Percentiles rank a stretch among this genome's conserved stretches.
These are phyloP conservation scores for Hypoxylon fragiforme DNA, from an alignment of 495 filamentous ascomycete genomes.

Conservation along the genomic window DNA sequence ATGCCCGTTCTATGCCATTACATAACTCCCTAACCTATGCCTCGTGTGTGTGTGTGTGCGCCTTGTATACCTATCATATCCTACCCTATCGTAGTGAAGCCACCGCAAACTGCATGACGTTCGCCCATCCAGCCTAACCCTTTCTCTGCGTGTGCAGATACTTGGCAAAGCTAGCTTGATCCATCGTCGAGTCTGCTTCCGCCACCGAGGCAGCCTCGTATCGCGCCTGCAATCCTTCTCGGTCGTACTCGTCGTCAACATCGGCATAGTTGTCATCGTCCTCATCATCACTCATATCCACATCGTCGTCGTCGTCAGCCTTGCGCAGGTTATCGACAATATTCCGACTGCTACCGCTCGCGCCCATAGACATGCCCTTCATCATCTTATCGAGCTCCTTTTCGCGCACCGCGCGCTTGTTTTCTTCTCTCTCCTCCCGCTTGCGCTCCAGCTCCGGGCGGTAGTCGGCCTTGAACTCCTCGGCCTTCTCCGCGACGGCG, in stretches of 20 bases:
- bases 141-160: conserved; percentile 51
- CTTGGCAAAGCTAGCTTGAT: conserved; percentile 63
- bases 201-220: conserved; percentile 62
- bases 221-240: conserved; percentile 63
- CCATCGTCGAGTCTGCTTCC: conserved; percentile 48
- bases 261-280: conserved; percentile 54
- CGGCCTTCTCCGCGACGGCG: conserved; percentile 80
- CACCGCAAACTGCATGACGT: neutral
- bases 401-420: conserved; percentile 68
- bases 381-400: conserved; percentile 88
- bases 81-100: neutral
- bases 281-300: conserved; percentile 48
- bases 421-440: conserved; percentile 71
- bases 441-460: conserved; percentile 85
- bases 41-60: too few relatives aligned
- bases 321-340: conserved; percentile 34
- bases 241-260: conserved; percentile 50
- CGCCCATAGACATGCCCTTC: conserved; percentile 83
- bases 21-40: conserved; percentile 7
- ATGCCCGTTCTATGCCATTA: conserved; percentile 20
- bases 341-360: conserved; percentile 24
- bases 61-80: neutral
- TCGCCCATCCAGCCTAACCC: conserved; percentile 1
- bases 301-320: conserved; percentile 56
- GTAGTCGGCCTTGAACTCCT: conserved; percentile 91